Evolutionary conservation across 192 early-diverging fungal species (phyloP).

Genomic region (Diversispora eburnea): DNA sequence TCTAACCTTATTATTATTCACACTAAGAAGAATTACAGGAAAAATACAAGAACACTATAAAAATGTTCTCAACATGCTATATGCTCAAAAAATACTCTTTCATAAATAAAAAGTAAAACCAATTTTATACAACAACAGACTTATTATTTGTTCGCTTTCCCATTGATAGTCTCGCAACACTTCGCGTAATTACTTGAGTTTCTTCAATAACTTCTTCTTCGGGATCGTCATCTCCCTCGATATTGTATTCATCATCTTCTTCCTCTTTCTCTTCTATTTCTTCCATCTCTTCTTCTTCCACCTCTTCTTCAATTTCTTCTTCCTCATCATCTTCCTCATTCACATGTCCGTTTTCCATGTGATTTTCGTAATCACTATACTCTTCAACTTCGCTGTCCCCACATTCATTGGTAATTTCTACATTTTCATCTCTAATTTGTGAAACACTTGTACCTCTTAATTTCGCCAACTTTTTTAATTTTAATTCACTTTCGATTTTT

Average conservation of each 20-base stretch:
- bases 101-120: too few relatives aligned
- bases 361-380: not conserved
- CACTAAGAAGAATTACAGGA: too few relatives aligned
- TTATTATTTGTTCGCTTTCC: not conserved
- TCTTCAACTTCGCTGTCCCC: not conserved
- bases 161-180: not conserved
- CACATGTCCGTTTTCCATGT: not conserved
- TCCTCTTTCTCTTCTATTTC: too few relatives aligned
- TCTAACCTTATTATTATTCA: too few relatives aligned
- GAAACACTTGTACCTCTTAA: not conserved
- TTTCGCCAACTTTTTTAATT: not conserved
- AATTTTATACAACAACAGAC: too few relatives aligned
- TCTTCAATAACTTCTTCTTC: not conserved
- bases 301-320: not conserved
- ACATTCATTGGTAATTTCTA: not conserved
- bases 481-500: conserved; percentile 1
- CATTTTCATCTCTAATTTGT: not conserved
- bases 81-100: too few relatives aligned
- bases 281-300: not conserved
- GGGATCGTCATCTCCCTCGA: too few relatives aligned
- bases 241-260: too few relatives aligned
- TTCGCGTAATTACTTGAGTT: not conserved
- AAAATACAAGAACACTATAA: too few relatives aligned
- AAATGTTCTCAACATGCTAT: too few relatives aligned
- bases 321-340: not conserved